Conservation (phyloP, 768 basidiomycete species). For the Lactifluus hygrophoroides region DNA sequence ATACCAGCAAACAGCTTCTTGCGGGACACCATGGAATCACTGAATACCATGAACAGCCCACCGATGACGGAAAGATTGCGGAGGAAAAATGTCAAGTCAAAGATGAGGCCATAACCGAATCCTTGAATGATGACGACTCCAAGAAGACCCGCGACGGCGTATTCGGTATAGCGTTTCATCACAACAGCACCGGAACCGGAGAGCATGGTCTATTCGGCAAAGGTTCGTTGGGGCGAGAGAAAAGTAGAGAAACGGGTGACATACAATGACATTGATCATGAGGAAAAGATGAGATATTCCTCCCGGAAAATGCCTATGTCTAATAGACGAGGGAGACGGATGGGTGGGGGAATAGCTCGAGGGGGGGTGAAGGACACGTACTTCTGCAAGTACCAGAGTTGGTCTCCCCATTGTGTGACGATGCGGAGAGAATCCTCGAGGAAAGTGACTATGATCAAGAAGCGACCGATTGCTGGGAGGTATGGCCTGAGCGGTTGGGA, state of each 20-base stretch:
- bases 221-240: neutral
- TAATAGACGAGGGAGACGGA: conserved; percentile 26
- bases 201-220: conserved; percentile 67
- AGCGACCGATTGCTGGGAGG: conserved; percentile 90
- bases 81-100: conserved; percentile 99
- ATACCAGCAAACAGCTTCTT: conserved; percentile 88
- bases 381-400: conserved; percentile 97
- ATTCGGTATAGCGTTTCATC: conserved; percentile 78
- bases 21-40: conserved; percentile 84
- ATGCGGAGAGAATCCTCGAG: conserved; percentile 94
- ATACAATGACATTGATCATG: conserved; percentile 79
- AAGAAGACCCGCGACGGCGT: conserved; percentile 83
- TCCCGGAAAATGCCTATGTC: conserved; percentile 94
- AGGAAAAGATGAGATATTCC: conserved; percentile 93
- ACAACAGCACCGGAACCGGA: conserved; percentile 79
- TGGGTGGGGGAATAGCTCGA: conserved; percentile 11
- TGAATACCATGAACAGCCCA: conserved; percentile 98
- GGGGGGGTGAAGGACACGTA: conserved; percentile 33
- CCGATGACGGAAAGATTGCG: conserved; percentile 97
- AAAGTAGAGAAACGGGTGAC: conserved; percentile 28
- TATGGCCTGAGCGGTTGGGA: conserved; percentile 91
- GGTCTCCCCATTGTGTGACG: conserved; percentile 90
- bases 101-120: conserved; percentile 97
- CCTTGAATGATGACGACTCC: conserved; percentile 91
- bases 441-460: conserved; percentile 97